Conservation (phyloP, 495 filamentous ascomycete species). For the Hyaloscypha hepaticicola region DNA sequence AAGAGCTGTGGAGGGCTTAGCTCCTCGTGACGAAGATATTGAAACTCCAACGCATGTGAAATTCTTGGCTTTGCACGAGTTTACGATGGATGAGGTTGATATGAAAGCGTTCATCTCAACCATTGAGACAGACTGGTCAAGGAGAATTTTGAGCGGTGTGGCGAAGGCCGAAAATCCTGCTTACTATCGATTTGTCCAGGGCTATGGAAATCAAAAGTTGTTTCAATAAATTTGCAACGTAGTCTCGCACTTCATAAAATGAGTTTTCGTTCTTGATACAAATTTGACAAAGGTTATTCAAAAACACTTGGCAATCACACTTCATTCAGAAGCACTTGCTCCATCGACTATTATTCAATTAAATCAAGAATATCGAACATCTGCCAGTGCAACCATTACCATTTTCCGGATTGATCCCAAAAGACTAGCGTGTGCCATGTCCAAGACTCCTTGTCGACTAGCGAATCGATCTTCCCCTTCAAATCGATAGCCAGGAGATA, state of each 20-base stretch:
- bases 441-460: neutral
- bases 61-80: slow-evolving; percentile 10
- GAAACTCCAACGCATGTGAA: neutral
- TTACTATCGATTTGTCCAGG: neutral
- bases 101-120: neutral
- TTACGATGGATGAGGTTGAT: slow-evolving; percentile 2
- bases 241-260: neutral
- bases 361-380: too few relatives aligned
- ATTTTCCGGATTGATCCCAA: neutral
- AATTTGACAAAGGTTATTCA: neutral
- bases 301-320: too few relatives aligned
- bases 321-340: too few relatives aligned
- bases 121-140: slow-evolving; percentile 12
- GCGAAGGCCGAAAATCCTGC: slow-evolving; percentile 7
- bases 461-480: neutral
- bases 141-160: slow-evolving; percentile 3
- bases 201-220: neutral
- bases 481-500: neutral
- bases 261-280: neutral
- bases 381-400: neutral
- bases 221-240: neutral
- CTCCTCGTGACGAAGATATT: neutral
- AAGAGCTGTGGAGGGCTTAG: neutral
- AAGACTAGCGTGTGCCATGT: neutral
- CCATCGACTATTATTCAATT: too few relatives aligned